Evolutionary conservation across 2,329 filamentous ascomycete species (phyloP).

Genomic region (Aspergillus sp.): DNA sequence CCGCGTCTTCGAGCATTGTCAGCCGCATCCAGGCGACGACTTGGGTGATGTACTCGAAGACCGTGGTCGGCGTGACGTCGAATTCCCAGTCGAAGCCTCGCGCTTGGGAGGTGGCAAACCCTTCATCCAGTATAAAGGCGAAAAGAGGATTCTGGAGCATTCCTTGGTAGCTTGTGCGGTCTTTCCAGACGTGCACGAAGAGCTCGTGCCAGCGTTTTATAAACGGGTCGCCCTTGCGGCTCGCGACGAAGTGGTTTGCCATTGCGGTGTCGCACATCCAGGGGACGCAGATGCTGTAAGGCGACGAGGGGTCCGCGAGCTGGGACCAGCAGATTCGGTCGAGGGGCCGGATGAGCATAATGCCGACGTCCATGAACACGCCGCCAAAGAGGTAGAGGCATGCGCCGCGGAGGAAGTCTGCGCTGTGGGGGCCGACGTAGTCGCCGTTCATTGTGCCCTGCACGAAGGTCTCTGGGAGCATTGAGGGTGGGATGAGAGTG

Average conservation of each 20-base stretch:
- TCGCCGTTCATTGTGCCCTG: slow-evolving; percentile 15
- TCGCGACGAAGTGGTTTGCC: slow-evolving; percentile 1
- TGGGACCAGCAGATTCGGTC: slow-evolving; percentile 4
- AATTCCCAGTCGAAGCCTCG: neutral
- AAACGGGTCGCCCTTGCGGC: neutral
- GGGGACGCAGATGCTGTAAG: neutral
- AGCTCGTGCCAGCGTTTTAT: slow-evolving; percentile 4
- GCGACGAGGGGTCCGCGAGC: neutral
- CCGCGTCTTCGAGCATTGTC: neutral
- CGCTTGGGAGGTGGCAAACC: neutral
- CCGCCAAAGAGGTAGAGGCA: slow-evolving; percentile 45
- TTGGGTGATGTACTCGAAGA: neutral
- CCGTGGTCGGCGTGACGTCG: neutral
- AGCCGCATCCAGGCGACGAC: neutral
- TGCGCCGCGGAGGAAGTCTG: slow-evolving; percentile 23
- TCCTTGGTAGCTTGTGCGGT: neutral
- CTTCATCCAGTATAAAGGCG: neutral
- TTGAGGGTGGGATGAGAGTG: neutral
- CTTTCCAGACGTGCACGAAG: neutral
- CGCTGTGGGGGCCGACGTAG: slow-evolving; percentile 13
- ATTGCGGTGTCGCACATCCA: neutral
- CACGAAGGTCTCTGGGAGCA: slow-evolving; percentile 13
- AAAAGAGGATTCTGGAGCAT: neutral
- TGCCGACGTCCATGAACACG: slow-evolving; percentile 1
- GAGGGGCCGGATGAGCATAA: neutral